Base-by-base conservation (phyloP, 805 yeast genomes). In the Kurtzmaniella fragi region DNA sequence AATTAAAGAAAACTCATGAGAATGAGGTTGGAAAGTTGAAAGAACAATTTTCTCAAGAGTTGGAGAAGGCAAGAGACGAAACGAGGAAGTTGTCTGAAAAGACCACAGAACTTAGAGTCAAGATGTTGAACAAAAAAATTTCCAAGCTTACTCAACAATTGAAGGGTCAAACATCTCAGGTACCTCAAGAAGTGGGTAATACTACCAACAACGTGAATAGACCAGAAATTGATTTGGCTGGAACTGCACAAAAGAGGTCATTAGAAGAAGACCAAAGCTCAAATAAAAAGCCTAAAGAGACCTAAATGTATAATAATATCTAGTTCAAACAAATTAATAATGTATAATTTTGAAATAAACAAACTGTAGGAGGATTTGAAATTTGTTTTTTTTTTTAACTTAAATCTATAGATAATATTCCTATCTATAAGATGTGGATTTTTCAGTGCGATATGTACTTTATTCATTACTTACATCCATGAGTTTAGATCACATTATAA, bases 61-160 rank as follows among this genome's bases (percentile, higher is more conserved):
- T 54, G 28, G 47, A 47, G 15, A 44, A 45, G 16, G 62, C 55
- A 32, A 59, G 57, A 38, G 69, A 64, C 26, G 73, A 67, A 34
- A 70, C 74, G 2, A 62, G 75, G 35, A 63, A 66, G 38, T 73
- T 75, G 17, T 72, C 77, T 32, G 74, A 75, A 36, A 75, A 78
- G 52, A 80, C 79, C 50, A 72, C 71, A 35, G 82, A 75, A 42
- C 72, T 83, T 56, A 74, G 79, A 47, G 70, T 72, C 41, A 74
- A 70, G 42, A 71, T 82, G 56, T 62, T 78, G 48, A 73, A 70
- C 47, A 67, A 68, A 45, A 79, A 74, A 54, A 61, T 76, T n/a
- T 14, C 33, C 11, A 36, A 36, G 30, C 32, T 36, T 17, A 30
- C 39, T 12, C 78, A 73, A 32, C 71, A 70, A 37, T 62, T 75